Base-by-base conservation (phyloP, 2,329 filamentous ascomycete genomes). In the Nannizzia gypsea region DNA sequence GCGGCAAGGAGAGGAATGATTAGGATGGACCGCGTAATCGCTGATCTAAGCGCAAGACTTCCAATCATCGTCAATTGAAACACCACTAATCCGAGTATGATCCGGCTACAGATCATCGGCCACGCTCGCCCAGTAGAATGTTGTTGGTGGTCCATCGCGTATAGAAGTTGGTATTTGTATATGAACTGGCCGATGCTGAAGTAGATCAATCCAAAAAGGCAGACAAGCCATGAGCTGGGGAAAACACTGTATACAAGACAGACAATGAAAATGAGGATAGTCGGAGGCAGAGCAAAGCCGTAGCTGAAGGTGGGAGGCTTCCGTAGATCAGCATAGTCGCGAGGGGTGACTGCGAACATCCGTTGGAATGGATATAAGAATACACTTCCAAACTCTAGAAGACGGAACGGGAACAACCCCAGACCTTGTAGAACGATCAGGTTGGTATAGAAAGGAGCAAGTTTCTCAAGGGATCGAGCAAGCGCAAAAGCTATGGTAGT, bases 111-210 rank as follows among this genome's bases (percentile, higher is more conserved):
- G 63, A 99, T 96, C 81, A 99, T 95, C 56, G 88, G 87, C 93
- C 93, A 99, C 3, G 91, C 90, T 63, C 87, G 85, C 20, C 95
- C 95, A 0, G 92, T 97, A 15, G 90, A 90, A 70, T 96, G 90
- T 69, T 95, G 90, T 55, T 90, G 88, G 71, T 97, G 92, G 67
- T 97, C 91, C 93, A 99, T 99, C 34, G 93, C 90, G 72, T 99
- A 99, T 3, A 99, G 80, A 3, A 99, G 79, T 76, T 99, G 95
- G 74, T 99, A 99, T 72, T 96, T 96, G 81, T 95, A 95, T 34
- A 89, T 88, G 69, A 92, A 92, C 71, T 89, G 88, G 20, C 90
- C 90, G 13, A 95, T 81, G 20, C 57, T 62, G 62, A 78, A 77
- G 59, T 76, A 99, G 11, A 89, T 77, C 56, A 92, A 76, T 2